phyloP scores from a whole-genome alignment of 805 yeast genomes.

The Metschnikowia anglica region DNA sequence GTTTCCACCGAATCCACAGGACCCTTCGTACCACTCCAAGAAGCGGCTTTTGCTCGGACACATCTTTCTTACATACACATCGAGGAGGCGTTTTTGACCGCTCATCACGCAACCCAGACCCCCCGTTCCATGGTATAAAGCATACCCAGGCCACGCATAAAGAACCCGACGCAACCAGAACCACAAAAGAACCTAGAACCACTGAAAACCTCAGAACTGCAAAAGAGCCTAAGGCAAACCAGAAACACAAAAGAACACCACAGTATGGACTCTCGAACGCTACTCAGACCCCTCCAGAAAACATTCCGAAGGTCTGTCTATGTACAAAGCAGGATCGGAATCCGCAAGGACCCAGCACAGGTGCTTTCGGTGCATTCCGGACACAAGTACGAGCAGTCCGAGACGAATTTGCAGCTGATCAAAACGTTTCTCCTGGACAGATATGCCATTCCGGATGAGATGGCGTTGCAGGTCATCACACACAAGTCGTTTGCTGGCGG shows the following conservation, averaged over 20 bases:
- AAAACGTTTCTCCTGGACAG: conserved; percentile 48
- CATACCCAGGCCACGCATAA: not conserved
- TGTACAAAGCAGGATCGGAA: conserved; percentile 62
- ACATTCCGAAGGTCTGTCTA: conserved; percentile 30
- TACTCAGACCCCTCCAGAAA: conserved; percentile 11
- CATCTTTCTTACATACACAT: too few relatives aligned
- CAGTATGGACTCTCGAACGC: conserved; percentile 6
- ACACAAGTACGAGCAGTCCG: conserved; percentile 50
- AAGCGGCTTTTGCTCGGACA: too few relatives aligned
- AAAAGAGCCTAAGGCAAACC: not conserved
- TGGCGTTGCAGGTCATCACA: conserved; percentile 77
- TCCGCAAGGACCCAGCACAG: conserved; percentile 68
- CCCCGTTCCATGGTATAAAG: not conserved
- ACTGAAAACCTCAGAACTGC: too few relatives aligned
- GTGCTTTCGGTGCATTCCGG: conserved; percentile 35
- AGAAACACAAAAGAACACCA: not conserved
- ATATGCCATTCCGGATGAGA: conserved; percentile 55
- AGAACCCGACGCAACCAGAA: not conserved
- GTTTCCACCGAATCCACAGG: not conserved
- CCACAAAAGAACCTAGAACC: not conserved
- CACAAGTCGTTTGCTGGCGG: conserved; percentile 97
- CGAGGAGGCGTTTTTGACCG: too few relatives aligned
- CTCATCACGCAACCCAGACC: too few relatives aligned
- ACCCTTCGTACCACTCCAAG: not conserved
- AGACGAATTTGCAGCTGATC: conserved; percentile 48